These are phyloP conservation scores for Aspergillus haitiensis DNA, from an alignment of 495 filamentous ascomycete genomes.

Conservation along the genomic window DNA sequence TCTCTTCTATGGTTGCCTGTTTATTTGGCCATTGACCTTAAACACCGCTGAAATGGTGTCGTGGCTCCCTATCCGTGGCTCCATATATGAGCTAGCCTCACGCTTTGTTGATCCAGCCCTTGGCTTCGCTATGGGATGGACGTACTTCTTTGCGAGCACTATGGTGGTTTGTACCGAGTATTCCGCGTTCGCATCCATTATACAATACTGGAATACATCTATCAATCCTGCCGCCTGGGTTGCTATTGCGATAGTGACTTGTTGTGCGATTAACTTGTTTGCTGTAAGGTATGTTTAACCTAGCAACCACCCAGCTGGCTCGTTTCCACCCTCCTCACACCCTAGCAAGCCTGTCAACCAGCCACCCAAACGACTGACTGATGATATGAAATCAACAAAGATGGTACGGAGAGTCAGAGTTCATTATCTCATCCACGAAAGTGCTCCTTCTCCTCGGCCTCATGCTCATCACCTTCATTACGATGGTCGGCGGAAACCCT, in stretches of 20 bases:
- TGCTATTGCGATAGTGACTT: background rate
- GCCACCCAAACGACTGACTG: background rate
- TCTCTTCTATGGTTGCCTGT: background rate
- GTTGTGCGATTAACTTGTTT: background rate
- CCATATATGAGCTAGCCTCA: background rate
- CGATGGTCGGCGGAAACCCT: constrained; percentile 74
- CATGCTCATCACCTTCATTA: constrained; percentile 41
- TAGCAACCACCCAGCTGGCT: no score
- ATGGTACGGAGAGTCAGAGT: constrained; percentile 58
- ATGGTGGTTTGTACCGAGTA: background rate
- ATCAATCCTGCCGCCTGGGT: background rate
- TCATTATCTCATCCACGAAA: constrained; percentile 70
- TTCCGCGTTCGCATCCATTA: background rate
- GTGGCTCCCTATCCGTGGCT: background rate
- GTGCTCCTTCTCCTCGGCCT: constrained; percentile 62
- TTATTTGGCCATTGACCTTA: background rate
- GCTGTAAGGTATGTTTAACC: background rate
- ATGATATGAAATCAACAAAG: background rate
- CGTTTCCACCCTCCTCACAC: background rate
- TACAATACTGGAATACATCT: background rate
- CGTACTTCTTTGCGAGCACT: background rate
- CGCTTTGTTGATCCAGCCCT: background rate
- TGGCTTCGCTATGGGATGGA: background rate
- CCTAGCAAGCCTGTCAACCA: background rate
- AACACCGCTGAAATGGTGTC: background rate